A percentile compares a stretch with the other conserved stretches of the same genome.
phyloP scores from a whole-genome alignment of 805 yeast species.

The Starmerella bacillaris region DNA sequence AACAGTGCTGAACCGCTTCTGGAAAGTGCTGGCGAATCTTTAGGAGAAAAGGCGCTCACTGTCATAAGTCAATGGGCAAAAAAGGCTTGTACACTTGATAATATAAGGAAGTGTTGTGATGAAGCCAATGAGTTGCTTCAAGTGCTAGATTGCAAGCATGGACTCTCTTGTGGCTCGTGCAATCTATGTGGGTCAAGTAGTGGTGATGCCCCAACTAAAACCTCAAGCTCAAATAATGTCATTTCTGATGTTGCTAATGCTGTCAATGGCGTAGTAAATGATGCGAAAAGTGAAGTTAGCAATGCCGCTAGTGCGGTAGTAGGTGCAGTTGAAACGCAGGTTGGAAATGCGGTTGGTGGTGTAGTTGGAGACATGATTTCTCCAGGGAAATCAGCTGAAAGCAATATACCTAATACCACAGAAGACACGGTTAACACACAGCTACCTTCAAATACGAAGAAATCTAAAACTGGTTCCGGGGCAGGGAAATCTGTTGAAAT shows the following conservation, averaged over 20 bases:
- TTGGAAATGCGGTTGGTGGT: too few species aligned
- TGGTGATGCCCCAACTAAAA: too few species aligned
- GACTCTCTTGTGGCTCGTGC: too few species aligned
- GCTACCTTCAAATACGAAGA: too few species aligned
- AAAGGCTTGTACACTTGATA: constrained; percentile 4
- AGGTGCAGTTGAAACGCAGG: too few species aligned
- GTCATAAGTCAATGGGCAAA: constrained; percentile 1
- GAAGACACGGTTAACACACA: neutral
- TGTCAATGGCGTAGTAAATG: too few species aligned
- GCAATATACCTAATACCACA: neutral
- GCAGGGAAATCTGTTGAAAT: neutral
- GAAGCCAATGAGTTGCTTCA: neutral
- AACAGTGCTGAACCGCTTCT: neutral
- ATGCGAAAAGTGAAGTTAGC: too few species aligned
- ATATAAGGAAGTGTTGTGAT: constrained; percentile 4
- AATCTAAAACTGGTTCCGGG: neutral
- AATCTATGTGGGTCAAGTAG: too few species aligned
- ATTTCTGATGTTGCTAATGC: too few species aligned
- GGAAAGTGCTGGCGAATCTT: neutral
- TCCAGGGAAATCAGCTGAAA: too few species aligned
- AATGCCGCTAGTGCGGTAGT: neutral
- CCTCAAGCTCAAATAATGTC: too few species aligned
- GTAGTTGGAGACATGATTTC: too few species aligned
- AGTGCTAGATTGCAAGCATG: neutral
- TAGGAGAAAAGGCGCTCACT: neutral